Percentiles rank a stretch among this genome's conserved stretches.
These are phyloP conservation scores for Lepidium sativum DNA, from an alignment of 345 rosid species.

Conservation along the genomic window DNA sequence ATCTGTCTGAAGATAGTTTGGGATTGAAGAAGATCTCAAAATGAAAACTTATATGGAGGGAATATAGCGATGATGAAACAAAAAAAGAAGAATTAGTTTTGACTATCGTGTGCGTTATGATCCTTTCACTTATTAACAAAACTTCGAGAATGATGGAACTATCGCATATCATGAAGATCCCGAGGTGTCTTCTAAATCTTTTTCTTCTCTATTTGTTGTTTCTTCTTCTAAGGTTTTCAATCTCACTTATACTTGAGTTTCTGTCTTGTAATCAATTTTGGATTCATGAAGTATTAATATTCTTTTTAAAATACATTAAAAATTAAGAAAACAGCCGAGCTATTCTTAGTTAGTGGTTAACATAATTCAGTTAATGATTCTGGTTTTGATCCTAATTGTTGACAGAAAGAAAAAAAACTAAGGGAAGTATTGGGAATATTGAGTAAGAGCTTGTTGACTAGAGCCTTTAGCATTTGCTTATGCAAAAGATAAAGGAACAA, in stretches of 20 bases:
- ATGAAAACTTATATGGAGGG: constrained; percentile 23
- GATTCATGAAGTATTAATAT: constrained; percentile 2
- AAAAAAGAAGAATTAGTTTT: constrained; percentile 6
- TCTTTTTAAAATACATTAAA: background rate
- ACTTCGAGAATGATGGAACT: constrained; percentile 20
- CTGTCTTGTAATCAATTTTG: constrained; percentile 2
- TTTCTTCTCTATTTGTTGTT: constrained; percentile 26
- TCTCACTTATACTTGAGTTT: background rate
- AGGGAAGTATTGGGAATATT: too few species aligned
- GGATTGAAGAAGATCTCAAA: constrained; percentile 6
- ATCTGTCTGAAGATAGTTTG: constrained; percentile 1
- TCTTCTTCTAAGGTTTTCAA: constrained; percentile 20
- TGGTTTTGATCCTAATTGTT: too few species aligned
- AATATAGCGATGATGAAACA: constrained; percentile 3
- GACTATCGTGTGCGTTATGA: constrained; percentile 13
- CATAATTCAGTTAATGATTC: too few species aligned
- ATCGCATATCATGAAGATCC: constrained; percentile 25
- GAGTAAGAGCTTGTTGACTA: background rate
- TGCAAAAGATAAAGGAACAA: background rate
- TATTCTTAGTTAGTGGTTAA: too few species aligned
- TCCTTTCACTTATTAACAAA: constrained; percentile 18
- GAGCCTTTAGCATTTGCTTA: background rate
- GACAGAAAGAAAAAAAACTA: too few species aligned
- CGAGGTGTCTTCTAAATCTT: constrained; percentile 23
- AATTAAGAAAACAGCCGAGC: too few species aligned